Base-by-base conservation (phyloP, 306 rosid species). In the Inga oerstediana region DNA sequence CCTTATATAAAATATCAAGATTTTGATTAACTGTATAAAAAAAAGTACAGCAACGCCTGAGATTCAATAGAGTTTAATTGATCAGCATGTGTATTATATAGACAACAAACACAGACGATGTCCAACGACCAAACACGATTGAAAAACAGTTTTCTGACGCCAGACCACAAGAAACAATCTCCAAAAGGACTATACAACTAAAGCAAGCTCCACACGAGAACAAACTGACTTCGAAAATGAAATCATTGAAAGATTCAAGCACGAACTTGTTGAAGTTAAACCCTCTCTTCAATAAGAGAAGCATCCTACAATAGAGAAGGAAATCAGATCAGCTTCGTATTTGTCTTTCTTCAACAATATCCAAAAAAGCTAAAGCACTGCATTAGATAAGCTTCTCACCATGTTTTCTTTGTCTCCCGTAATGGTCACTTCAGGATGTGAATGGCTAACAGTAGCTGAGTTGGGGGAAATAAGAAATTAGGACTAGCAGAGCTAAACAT, bases 341-440 rank as follows among this genome's bases (percentile, higher is more conserved):
- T 73, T 24, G 34, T 51, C 14, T 45, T 45, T 32, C 27, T 8
- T 14, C 27, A 37, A n/a, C 32, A 71, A n/a, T 64, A 59, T 67
- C 13, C 13, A 6, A 19, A 45, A 24, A 69, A 46, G 4, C n/a
- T 58, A n/a, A 44, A n/a, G 32, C n/a, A 80, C 37, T 22, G 52
- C 41, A 22, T 51, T 12, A 48, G 20, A 10, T n/a, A 41, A 68
- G 56, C 27, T 44, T 68, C 79, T 82, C 85, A 90, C 97, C 97
- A 88, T 81, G 73, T 93, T 93, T 86, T 93, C 96, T 91, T 93
- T 93, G 89, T 90, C 82, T 78, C 81, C 92, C 56, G 46, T 80
- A 19, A 75, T 79, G 61, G 74, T 78, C 41, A 82, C 86, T 80
- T 83, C 90, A 48, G 89, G 74, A 45, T 19, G 78, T 80, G 88